Evolutionary conservation across 169 alveolate species (phyloP).

Genomic region (Plasmodium gaboni): DNA sequence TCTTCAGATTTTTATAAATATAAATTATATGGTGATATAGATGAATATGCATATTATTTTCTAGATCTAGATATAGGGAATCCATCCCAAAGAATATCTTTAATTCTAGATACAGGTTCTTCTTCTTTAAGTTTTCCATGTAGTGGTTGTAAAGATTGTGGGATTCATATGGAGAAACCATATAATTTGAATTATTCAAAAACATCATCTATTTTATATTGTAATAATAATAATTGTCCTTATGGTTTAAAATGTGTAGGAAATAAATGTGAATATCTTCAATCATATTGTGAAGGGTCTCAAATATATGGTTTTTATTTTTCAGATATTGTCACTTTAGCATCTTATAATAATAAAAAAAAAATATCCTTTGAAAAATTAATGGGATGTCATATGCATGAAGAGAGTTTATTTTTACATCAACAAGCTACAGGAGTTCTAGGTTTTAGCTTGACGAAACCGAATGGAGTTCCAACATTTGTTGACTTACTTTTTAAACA

Average conservation of each 20-base stretch:
- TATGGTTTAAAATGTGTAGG: constrained; percentile 36
- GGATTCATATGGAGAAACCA: constrained; percentile 77
- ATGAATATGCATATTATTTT: constrained; percentile 83
- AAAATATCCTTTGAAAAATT: constrained; percentile 26
- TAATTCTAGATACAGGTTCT: constrained; percentile 87
- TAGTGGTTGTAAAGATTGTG: constrained; percentile 79
- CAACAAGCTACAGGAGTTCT: constrained; percentile 85
- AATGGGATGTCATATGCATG: constrained; percentile 78
- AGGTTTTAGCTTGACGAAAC: constrained; percentile 78
- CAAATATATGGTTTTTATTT: constrained; percentile 78
- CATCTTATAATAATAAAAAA: constrained; percentile 43
- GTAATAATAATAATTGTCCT: constrained; percentile 72
- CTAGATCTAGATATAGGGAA: constrained; percentile 79
- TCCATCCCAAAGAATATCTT: constrained; percentile 78
- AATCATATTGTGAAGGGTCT: constrained; percentile 82
- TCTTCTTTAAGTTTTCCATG: constrained; percentile 79
- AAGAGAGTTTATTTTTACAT: constrained; percentile 77
- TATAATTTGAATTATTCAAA: constrained; percentile 72
- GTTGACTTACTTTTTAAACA: constrained; percentile 30
- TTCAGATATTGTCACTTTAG: constrained; percentile 69
- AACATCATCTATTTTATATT: constrained; percentile 74
- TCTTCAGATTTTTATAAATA: constrained; percentile 25
- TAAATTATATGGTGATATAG: constrained; percentile 82
- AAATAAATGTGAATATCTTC: constrained; percentile 77
- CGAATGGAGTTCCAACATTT: constrained; percentile 69